A percentile compares a stretch with the other conserved stretches of the same genome.
These are phyloP conservation scores for Epicoccum nigrum DNA, from an alignment of 2,329 filamentous ascomycete species.

Conservation along the genomic window DNA sequence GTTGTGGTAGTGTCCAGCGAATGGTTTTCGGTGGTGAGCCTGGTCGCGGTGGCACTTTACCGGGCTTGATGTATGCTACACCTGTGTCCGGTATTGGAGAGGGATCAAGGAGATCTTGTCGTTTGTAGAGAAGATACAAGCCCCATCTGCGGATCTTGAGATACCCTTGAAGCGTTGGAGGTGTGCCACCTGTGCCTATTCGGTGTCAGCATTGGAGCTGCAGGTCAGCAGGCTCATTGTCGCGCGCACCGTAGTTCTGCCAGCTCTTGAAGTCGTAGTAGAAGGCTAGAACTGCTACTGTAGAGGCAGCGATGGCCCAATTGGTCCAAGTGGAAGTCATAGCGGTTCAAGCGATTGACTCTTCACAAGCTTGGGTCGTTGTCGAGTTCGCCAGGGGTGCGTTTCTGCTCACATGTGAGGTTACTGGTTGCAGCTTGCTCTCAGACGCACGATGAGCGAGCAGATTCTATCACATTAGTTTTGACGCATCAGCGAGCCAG, in stretches of 20 bases:
- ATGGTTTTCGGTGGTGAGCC: slow-evolving; percentile 30
- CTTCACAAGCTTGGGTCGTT: neutral
- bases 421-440: neutral
- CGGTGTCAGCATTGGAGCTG: slow-evolving; percentile 8
- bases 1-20: slow-evolving; percentile 42
- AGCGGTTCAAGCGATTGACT: too few relatives aligned
- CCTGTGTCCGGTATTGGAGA: slow-evolving; percentile 33
- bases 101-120: slow-evolving; percentile 33
- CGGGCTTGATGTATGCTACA: slow-evolving; percentile 30
- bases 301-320: slow-evolving; percentile 17
- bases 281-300: slow-evolving; percentile 21
- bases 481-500: neutral
- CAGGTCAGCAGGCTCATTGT: neutral
- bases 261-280: slow-evolving; percentile 35
- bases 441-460: neutral
- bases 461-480: slow-evolving; percentile 7
- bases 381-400: neutral
- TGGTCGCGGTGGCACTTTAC: slow-evolving; percentile 26
- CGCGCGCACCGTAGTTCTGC: slow-evolving; percentile 25
- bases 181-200: slow-evolving; percentile 41
- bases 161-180: slow-evolving; percentile 39
- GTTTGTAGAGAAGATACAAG: slow-evolving; percentile 33
- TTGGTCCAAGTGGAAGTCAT: neutral
- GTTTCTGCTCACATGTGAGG: neutral
- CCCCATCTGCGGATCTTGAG: slow-evolving; percentile 39